Evolutionary conservation across 257 asterid genomes (phyloP).

Genomic region (Mitragyna speciosa): DNA sequence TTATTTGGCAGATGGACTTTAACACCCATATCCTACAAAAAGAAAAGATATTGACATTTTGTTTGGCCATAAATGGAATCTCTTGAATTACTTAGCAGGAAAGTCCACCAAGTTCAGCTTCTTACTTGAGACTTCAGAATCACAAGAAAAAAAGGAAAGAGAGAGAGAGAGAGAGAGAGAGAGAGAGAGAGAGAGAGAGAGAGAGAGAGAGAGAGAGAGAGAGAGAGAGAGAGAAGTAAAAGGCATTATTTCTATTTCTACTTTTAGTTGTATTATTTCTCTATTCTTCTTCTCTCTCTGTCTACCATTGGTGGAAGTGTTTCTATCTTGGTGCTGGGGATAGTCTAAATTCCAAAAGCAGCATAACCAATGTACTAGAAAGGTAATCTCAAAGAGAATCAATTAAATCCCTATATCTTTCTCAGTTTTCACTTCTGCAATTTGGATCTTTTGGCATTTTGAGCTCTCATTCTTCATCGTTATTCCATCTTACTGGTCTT

Average conservation of each 20-base stretch:
- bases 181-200: too few relatives aligned
- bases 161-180: too few relatives aligned
- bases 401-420: not conserved
- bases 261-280: not conserved
- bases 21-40: not conserved
- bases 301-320: slow-evolving; percentile 16
- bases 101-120: not conserved
- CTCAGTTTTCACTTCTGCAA: not conserved
- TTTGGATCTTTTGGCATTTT: slow-evolving; percentile 7
- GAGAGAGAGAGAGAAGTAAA: not conserved
- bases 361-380: slow-evolving; percentile 12
- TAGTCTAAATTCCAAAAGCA: not conserved
- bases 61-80: slow-evolving; percentile 30
- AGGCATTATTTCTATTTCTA: not conserved
- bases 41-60: not conserved
- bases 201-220: too few relatives aligned
- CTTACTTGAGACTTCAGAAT: not conserved
- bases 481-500: not conserved
- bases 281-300: not conserved
- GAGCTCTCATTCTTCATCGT: not conserved
- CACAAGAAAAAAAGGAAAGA: not conserved
- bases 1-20: not conserved
- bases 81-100: too few relatives aligned
- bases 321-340: not conserved
- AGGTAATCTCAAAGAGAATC: slow-evolving; percentile 24